A percentile compares a stretch with the other conserved stretches of the same genome.
phyloP scores from a whole-genome alignment of 495 filamentous ascomycete genomes.

The Penicillium taxi region DNA sequence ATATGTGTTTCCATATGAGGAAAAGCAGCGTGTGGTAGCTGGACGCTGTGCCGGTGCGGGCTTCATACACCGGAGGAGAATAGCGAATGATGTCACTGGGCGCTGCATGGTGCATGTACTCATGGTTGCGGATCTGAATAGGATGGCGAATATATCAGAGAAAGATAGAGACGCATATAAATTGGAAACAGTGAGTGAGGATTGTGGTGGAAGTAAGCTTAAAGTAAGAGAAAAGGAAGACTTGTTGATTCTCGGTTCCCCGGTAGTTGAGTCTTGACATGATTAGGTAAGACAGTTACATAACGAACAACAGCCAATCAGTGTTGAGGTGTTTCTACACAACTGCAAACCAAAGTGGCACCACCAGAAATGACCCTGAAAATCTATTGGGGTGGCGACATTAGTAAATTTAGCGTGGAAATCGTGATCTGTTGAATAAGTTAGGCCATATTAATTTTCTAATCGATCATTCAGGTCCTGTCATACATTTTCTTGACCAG shows the following conservation, averaged over 20 bases:
- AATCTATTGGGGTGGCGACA: too few relatives aligned
- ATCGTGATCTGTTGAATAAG: too few relatives aligned
- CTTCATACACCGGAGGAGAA: slow-evolving; percentile 44
- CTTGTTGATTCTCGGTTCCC: slow-evolving; percentile 11
- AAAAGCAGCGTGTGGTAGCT: slow-evolving; percentile 56
- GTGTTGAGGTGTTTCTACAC: slow-evolving; percentile 34
- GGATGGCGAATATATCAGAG: slow-evolving; percentile 7
- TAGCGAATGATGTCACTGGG: slow-evolving; percentile 49
- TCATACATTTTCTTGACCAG: too few relatives aligned
- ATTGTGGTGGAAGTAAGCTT: not conserved
- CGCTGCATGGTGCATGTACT: slow-evolving; percentile 30
- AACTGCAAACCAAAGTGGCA: slow-evolving; percentile 28
- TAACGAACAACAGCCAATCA: slow-evolving; percentile 35
- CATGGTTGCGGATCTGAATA: slow-evolving; percentile 27
- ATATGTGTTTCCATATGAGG: slow-evolving; percentile 47
- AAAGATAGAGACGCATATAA: slow-evolving; percentile 12
- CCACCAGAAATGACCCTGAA: slow-evolving; percentile 16
- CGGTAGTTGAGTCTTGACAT: slow-evolving; percentile 6
- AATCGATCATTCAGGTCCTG: too few relatives aligned
- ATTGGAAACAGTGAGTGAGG: slow-evolving; percentile 5
- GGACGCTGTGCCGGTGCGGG: slow-evolving; percentile 38
- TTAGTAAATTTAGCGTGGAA: too few relatives aligned
- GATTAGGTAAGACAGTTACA: slow-evolving; percentile 22
- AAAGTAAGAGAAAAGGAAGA: slow-evolving; percentile 1
- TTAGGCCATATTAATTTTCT: too few relatives aligned